Evolutionary conservation across 1,139 yeast genomes (phyloP).

Genomic region (Yamadazyma diospyri): DNA sequence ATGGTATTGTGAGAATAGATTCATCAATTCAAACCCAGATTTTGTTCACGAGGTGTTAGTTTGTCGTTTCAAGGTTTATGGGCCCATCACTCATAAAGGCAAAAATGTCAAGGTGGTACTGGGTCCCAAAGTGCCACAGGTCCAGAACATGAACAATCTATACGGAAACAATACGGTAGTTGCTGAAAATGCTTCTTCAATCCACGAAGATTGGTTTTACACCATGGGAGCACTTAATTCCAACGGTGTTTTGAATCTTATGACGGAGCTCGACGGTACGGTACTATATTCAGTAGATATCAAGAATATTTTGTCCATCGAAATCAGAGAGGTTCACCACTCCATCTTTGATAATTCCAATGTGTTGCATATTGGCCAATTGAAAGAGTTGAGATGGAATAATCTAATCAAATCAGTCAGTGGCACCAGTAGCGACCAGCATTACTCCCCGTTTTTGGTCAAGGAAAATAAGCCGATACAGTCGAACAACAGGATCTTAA

Average conservation of each 20-base stretch:
- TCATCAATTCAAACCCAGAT: conserved; percentile 25
- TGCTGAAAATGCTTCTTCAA: conserved; percentile 4
- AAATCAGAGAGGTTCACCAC: conserved; percentile 64
- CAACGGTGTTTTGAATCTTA: conserved; percentile 61
- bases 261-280: conserved; percentile 65
- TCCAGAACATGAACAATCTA: conserved; percentile 5
- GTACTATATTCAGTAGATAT: conserved; percentile 62
- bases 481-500: conserved; percentile 42
- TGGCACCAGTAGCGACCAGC: conserved; percentile 21
- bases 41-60: conserved; percentile 47
- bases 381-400: conserved; percentile 49
- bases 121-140: conserved; percentile 45
- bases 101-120: conserved; percentile 38
- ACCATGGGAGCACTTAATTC: conserved; percentile 72
- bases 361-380: conserved; percentile 56
- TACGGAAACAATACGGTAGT: neutral
- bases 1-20: conserved; percentile 47
- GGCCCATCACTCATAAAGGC: conserved; percentile 50
- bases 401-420: conserved; percentile 35
- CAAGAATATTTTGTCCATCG: conserved; percentile 54
- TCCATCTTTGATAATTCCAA: conserved; percentile 62
- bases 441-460: conserved; percentile 23
- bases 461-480: conserved; percentile 33
- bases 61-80: conserved; percentile 63
- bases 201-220: conserved; percentile 66